These are phyloP conservation scores for Emydomyces testavorans DNA, from an alignment of 2,329 filamentous ascomycete species.

Conservation along the genomic window DNA sequence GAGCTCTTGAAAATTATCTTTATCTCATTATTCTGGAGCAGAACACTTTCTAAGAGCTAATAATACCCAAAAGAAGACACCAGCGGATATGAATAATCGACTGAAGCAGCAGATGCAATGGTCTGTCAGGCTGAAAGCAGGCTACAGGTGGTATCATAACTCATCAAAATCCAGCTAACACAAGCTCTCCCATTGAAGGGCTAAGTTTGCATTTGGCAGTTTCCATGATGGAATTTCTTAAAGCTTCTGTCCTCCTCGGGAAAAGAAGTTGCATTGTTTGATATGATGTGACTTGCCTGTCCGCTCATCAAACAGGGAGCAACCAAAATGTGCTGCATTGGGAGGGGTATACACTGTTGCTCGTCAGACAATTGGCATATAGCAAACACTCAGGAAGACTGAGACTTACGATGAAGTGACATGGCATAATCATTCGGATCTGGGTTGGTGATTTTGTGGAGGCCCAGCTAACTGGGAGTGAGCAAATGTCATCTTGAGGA, in stretches of 20 bases:
- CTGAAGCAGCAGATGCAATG: not conserved
- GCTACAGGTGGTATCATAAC: conserved; percentile 10
- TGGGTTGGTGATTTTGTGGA: conserved; percentile 72
- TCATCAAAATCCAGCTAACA: conserved; percentile 2
- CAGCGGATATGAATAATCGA: not conserved
- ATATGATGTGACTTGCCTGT: conserved; percentile 66
- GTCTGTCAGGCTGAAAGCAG: not conserved
- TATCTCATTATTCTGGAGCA: conserved; percentile 4
- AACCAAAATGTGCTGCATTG: conserved; percentile 72
- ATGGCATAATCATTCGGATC: conserved; percentile 62
- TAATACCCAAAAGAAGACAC: not conserved
- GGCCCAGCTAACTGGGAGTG: conserved; percentile 48
- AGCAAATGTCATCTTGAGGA: not conserved
- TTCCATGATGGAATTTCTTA: conserved; percentile 9
- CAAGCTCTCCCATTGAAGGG: conserved; percentile 3
- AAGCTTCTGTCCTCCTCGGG: conserved; percentile 39
- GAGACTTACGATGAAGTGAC: conserved; percentile 58
- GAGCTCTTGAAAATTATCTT: not conserved
- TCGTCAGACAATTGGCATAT: conserved; percentile 3
- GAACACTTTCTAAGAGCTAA: conserved; percentile 1
- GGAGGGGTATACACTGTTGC: conserved; percentile 65
- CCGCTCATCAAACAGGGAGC: conserved; percentile 64
- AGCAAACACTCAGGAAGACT: not conserved
- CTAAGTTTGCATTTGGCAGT: not conserved
- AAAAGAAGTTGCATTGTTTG: conserved; percentile 60